phyloP scores from a whole-genome alignment of 768 basidiomycete genomes.

The Mycena vulgaris region DNA sequence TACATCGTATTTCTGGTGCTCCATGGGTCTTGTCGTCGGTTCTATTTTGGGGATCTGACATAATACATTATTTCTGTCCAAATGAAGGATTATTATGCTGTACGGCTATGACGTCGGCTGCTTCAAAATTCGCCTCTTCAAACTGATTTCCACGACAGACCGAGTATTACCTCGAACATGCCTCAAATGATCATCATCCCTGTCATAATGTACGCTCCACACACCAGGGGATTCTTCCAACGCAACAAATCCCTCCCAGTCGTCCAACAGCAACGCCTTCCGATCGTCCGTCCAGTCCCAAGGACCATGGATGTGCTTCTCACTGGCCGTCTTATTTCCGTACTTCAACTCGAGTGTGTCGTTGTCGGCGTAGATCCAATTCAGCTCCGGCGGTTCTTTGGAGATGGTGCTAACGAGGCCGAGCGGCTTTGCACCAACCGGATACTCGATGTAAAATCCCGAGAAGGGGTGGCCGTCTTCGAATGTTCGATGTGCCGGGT shows the following conservation, averaged over 20 bases:
- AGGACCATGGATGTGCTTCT: slow-evolving; percentile 45
- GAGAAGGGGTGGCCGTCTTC: slow-evolving; percentile 49
- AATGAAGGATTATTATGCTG: too few species aligned
- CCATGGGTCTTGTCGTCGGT: too few species aligned
- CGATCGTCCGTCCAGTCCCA: slow-evolving; percentile 51
- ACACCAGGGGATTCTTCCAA: slow-evolving; percentile 42
- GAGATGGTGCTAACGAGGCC: slow-evolving; percentile 51
- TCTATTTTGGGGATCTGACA: too few species aligned
- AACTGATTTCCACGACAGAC: slow-evolving; percentile 40
- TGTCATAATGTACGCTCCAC: slow-evolving; percentile 44
- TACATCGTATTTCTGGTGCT: too few species aligned
- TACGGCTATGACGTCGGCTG: neutral
- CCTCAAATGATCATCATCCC: slow-evolving; percentile 43
- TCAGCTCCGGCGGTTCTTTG: slow-evolving; percentile 49
- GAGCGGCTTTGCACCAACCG: slow-evolving; percentile 45
- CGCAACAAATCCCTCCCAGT: slow-evolving; percentile 48
- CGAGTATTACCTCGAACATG: slow-evolving; percentile 26
- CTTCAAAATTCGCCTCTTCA: slow-evolving; percentile 38
- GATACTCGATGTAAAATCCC: slow-evolving; percentile 51
- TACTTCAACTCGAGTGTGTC: slow-evolving; percentile 45
- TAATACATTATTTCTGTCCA: too few species aligned
- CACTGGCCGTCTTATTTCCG: slow-evolving; percentile 48
- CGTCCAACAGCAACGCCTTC: slow-evolving; percentile 41
- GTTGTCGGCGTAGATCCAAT: slow-evolving; percentile 50
- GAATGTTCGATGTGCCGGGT: slow-evolving; percentile 44